These are phyloP conservation scores for Dictyostelium brefeldianum DNA, from an alignment of 78 protist genomes.

Conservation along the genomic window DNA sequence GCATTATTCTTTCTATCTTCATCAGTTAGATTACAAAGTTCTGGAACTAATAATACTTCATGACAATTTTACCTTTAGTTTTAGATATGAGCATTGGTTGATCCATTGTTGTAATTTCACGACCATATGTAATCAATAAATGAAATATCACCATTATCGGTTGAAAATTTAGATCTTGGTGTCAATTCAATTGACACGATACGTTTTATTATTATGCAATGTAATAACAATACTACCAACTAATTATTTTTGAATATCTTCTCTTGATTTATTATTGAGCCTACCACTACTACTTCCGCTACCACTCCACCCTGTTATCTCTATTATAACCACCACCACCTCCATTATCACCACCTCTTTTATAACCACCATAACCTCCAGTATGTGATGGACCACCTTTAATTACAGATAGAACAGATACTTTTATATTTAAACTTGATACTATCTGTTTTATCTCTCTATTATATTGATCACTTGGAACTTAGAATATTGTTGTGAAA, in stretches of 20 bases:
- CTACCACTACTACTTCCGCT: too few relatives aligned
- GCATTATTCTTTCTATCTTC: neutral
- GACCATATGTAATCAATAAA: neutral
- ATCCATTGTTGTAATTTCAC: neutral
- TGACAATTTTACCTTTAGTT: neutral
- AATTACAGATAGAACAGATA: neutral
- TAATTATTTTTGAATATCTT: neutral
- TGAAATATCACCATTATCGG: neutral
- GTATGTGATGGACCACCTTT: neutral
- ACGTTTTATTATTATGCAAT: conserved; percentile 52
- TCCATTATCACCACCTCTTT: neutral
- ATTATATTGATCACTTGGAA: too few relatives aligned
- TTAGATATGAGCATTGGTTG: conserved; percentile 38
- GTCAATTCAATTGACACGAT: conserved; percentile 25
- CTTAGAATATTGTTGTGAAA: too few relatives aligned
- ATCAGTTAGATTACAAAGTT: conserved; percentile 22
- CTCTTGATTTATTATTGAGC: neutral
- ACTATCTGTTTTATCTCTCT: too few relatives aligned
- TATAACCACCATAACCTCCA: neutral
- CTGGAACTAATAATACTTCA: conserved; percentile 29
- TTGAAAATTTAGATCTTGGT: neutral
- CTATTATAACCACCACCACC: neutral
- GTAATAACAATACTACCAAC: neutral
- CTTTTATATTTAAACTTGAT: conserved; percentile 25
- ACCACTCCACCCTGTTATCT: neutral